Evolutionary conservation across 1,284 basidiomycete species (phyloP).

Genomic region (Mycosarcoma mackinlayi): DNA sequence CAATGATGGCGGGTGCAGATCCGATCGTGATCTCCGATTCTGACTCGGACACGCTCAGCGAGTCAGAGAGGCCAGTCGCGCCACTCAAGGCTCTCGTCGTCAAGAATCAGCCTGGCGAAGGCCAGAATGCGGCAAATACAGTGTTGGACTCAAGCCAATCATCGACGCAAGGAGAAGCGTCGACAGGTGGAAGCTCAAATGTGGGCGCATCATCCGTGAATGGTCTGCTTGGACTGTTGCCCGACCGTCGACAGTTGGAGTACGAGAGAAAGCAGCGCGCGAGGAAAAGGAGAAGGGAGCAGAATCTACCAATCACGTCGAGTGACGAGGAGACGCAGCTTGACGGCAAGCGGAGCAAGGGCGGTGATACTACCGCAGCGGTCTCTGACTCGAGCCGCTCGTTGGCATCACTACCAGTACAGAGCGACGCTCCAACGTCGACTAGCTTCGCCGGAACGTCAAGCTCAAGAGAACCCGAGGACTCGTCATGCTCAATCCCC

Average conservation of each 20-base stretch:
- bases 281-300: constrained; percentile 40
- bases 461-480: not conserved
- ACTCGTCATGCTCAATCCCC: not conserved
- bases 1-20: constrained; percentile 11
- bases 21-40: constrained; percentile 47
- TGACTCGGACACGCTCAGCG: constrained; percentile 46
- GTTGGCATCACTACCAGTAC: not conserved
- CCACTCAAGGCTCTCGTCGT: not conserved
- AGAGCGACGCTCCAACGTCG: not conserved
- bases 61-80: constrained; percentile 33
- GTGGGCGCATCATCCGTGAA: not conserved
- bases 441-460: not conserved
- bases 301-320: constrained; percentile 21
- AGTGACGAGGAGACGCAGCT: constrained; percentile 21
- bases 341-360: constrained; percentile 12
- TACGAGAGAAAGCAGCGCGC: constrained; percentile 51
- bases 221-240: constrained; percentile 24
- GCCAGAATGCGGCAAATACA: not conserved
- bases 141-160: not conserved
- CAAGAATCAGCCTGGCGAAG: not conserved
- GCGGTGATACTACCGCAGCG: too few relatives aligned
- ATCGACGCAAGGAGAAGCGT: not conserved
- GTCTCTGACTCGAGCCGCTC: not conserved
- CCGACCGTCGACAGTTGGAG: constrained; percentile 58
- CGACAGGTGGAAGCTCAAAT: not conserved